Evolutionary conservation across 225 moss, liverwort and hornwort species (phyloP).

Genomic region (Polytrichum commune): DNA sequence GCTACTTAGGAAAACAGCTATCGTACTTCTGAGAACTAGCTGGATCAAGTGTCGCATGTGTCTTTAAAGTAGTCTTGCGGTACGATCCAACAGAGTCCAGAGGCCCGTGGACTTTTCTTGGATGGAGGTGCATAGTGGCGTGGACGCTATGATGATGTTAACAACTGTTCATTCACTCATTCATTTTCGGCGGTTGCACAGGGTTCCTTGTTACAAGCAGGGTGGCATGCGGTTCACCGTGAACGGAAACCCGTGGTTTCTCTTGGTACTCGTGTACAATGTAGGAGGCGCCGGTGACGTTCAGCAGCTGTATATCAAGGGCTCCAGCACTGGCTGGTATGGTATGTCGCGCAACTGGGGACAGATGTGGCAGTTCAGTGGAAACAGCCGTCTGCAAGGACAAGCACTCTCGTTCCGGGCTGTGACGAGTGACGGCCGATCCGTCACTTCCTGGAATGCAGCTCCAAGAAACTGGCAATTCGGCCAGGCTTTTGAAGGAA

Average conservation of each 20-base stretch:
- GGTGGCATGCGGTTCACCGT: slow-evolving; percentile 59
- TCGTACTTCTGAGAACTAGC: no score
- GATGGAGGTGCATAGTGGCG: no score
- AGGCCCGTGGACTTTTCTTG: no score
- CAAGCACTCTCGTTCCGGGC: slow-evolving; percentile 42
- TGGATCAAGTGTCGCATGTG: no score
- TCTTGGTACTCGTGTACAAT: slow-evolving; percentile 47
- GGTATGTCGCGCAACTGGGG: slow-evolving; percentile 57
- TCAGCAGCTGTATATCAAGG: slow-evolving; percentile 38
- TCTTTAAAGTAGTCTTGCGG: no score
- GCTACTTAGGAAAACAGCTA: no score
- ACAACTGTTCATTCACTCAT: no score
- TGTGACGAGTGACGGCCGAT: slow-evolving; percentile 30
- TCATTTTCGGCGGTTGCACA: slow-evolving; percentile 7
- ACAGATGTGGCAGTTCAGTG: slow-evolving; percentile 41
- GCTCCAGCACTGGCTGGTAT: slow-evolving; percentile 25
- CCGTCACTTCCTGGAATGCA: slow-evolving; percentile 31
- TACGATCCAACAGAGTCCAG: no score
- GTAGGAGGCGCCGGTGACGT: slow-evolving; percentile 61
- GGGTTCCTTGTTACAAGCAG: slow-evolving; percentile 47
- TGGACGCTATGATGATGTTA: no score
- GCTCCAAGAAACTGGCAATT: slow-evolving; percentile 41
- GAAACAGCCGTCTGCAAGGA: slow-evolving; percentile 14
- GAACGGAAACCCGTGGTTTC: slow-evolving; percentile 58
- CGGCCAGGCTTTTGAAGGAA: slow-evolving; percentile 57